Evolutionary conservation across 108 stramenopile genomes (phyloP), one percentile per base, ranked within the genome.

Genomic region (Fistulifera solaris): DNA sequence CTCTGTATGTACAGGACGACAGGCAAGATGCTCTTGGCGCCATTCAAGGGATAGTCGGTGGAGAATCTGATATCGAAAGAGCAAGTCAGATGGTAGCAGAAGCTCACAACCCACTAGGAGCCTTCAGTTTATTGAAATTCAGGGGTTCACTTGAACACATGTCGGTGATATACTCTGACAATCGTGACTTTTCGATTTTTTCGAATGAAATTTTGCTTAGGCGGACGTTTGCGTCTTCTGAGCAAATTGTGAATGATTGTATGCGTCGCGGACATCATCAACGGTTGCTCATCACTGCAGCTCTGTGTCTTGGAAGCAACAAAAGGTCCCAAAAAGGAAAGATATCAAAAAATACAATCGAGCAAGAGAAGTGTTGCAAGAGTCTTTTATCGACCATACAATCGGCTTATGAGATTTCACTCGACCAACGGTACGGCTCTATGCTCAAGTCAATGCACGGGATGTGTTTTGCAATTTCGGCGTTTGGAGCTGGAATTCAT

Each of bases 271-370:
- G 78, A 2, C 77, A 81, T 52, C 45, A 62, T 7, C 88, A 89
- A 19, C 66, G 80, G 12, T 46, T 89, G 44, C 54, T 89, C 60
- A 62, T 81, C 42, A 77, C 80, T 25, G 72, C 81, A 26, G 49
- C 76, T 7, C 65, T 85, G 48, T 75, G 67, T 28, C 8, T 68
- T n/a, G 77, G 76, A 25, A 65, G 58, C 0, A 65, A 67, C 27
- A 89, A 81, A 52, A 75, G 76, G 54, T 80, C 84, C 1, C 85
- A 83, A 43, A 89, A 85, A 42, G 88, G 88, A 22, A 89, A 89
- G 57, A 26, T 81, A 13, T 67, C 72, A 10, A 81, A 83, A 55
- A 16, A 70, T 13, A 67, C 61, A 14, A 77, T 73, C 1, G 62
- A 54, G 15, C 59, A 77, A 42, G 41, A 61, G 11, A 76, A 70